Evolutionary conservation across 1,139 yeast species (phyloP), one percentile per base, ranked within the genome.

Genomic region (Diutina scorzettiae): DNA sequence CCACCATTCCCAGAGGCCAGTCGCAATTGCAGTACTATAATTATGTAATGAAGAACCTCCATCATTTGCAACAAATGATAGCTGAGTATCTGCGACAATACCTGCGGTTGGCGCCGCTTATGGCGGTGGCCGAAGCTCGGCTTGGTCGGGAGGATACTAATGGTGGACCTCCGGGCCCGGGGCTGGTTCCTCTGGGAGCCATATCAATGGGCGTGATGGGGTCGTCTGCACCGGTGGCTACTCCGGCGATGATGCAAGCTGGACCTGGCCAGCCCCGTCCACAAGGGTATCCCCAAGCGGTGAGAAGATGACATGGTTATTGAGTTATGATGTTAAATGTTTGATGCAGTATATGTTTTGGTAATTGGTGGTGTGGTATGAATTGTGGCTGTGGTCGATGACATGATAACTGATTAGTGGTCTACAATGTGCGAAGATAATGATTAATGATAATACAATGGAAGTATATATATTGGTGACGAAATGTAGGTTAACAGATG

Each of bases 21-120:
- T 58, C 58, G 47, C 72, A 67, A 47, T 62, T 56, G 40, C 70
- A 63, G 30, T 69, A 69, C 51, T 65, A 62, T 49, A 39, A 44
- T 8, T 7, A 19, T 14, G 39, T 34, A 24, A 31, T 25, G 8
- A 24, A 37, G 19, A 24, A 25, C 19, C 40, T 37, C 17, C 23
- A 25, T 4, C 21, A 25, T 11, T n/a, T 37, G 3, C 40, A 37
- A 16, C 29, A 16, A 12, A 19, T 23, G 12, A 37, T 37, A 11
- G 9, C 21, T n/a, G 40, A 37, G 29, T 37, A 37, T 16, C 30
- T 25, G 40, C 19, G 14, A 18, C 40, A 25, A 14, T 37, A 25
- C 23, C 20, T 18, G 14, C 18, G 30, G 11, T 17, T 37, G 5
- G 31, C 17, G 18, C 31, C 30, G 9, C 17, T 37, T 20, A 25